Evolutionary conservation across 2,329 filamentous ascomycete genomes (phyloP).

Genomic region (Aureobasidium namibiae): DNA sequence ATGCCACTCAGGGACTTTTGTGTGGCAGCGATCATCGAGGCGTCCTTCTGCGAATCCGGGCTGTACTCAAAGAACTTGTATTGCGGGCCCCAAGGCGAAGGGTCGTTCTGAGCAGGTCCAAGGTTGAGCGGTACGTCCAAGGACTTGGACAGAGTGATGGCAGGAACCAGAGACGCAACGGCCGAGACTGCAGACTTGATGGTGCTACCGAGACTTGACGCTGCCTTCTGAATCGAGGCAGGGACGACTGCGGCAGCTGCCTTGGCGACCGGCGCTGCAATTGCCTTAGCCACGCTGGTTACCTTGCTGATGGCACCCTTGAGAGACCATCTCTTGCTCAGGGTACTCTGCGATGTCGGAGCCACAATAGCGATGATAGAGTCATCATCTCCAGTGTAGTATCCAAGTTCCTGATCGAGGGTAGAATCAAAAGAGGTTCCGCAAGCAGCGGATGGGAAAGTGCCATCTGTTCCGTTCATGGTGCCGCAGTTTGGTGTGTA

Average conservation of each 20-base stretch:
- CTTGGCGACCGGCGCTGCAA: slow-evolving; percentile 1
- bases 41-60: not conserved
- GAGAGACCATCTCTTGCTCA: not conserved
- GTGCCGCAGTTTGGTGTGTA: not conserved
- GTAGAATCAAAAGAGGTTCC: slow-evolving; percentile 11
- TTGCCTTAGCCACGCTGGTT: not conserved
- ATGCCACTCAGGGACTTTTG: slow-evolving; percentile 11
- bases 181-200: not conserved
- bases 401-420: slow-evolving; percentile 14
- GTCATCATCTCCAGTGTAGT: slow-evolving; percentile 9
- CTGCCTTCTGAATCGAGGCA: not conserved
- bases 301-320: not conserved
- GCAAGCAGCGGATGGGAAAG: slow-evolving; percentile 13
- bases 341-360: not conserved
- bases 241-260: not conserved
- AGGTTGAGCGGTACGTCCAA: slow-evolving; percentile 11
- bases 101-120: slow-evolving; percentile 3
- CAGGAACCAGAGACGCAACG: slow-evolving; percentile 8
- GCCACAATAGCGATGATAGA: slow-evolving; percentile 6
- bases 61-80: slow-evolving; percentile 14
- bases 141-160: slow-evolving; percentile 10
- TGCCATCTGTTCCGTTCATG: not conserved
- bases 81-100: slow-evolving; percentile 12
- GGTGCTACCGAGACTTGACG: not conserved
- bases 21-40: not conserved